These are phyloP conservation scores for Podospora bellae-mahoneyi DNA, from an alignment of 495 filamentous ascomycete genomes.

Conservation along the genomic window DNA sequence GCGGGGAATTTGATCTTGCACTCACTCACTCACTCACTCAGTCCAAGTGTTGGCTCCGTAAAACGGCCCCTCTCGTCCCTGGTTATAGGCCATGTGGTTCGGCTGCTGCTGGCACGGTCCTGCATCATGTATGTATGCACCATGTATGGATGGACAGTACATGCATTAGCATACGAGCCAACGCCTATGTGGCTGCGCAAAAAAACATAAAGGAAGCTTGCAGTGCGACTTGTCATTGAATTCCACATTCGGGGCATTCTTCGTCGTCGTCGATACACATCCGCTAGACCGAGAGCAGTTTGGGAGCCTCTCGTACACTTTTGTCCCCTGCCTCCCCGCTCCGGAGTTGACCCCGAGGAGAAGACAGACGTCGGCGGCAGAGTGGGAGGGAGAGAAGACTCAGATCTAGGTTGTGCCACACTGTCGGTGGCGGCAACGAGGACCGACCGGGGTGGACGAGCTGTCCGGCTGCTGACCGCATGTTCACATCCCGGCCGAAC, in stretches of 20 bases:
- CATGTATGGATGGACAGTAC: neutral
- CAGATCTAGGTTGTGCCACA: neutral
- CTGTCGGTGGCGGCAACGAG: neutral
- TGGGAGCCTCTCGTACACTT: neutral
- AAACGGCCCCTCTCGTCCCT: neutral
- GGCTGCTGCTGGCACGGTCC: neutral
- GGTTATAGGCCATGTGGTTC: constrained; percentile 1
- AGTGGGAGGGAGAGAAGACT: neutral
- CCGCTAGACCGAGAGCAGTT: constrained; percentile 1
- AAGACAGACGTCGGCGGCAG: neutral
- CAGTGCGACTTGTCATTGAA: constrained; percentile 3
- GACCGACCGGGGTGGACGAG: neutral
- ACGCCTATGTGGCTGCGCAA: neutral
- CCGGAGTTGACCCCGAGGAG: neutral
- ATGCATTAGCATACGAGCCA: neutral
- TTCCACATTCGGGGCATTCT: neutral
- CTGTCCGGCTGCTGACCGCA: constrained; percentile 1
- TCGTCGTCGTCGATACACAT: neutral
- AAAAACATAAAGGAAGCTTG: neutral
- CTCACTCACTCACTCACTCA: neutral
- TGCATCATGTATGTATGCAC: neutral
- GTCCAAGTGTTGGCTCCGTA: neutral
- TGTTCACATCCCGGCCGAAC: constrained; percentile 1
- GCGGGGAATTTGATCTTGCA: neutral
- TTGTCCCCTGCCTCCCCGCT: neutral